Evolutionary conservation across 108 stramenopile species (phyloP).

Genomic region (Epithemia pelagica): DNA sequence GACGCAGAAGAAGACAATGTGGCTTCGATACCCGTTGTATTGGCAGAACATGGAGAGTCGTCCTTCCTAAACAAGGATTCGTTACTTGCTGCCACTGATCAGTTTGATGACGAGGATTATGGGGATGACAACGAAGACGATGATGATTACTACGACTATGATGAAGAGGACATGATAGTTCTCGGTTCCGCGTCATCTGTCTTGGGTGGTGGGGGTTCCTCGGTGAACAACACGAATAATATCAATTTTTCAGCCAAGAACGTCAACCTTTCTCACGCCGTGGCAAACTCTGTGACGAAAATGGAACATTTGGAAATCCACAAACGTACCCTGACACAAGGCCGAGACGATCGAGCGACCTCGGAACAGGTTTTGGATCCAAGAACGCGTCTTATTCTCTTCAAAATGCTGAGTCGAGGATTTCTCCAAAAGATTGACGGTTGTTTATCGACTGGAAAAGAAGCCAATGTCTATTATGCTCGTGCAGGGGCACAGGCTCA

Average conservation of each 20-base stretch:
- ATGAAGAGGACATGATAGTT: conserved; percentile 14
- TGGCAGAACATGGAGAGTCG: conserved; percentile 1
- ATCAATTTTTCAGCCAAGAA: conserved; percentile 7
- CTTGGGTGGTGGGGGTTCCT: too few relatives aligned
- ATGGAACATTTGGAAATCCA: conserved; percentile 84
- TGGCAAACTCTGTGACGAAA: conserved; percentile 78
- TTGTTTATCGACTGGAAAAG: conserved; percentile 97
- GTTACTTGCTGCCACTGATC: too few relatives aligned
- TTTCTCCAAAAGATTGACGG: conserved; percentile 91
- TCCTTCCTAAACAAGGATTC: too few relatives aligned
- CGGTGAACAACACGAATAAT: background rate
- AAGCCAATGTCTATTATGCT: conserved; percentile 99
- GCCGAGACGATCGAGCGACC: conserved; percentile 94
- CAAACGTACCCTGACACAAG: conserved; percentile 81
- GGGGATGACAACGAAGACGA: conserved; percentile 14
- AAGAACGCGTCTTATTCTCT: conserved; percentile 91
- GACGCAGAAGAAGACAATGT: conserved; percentile 34
- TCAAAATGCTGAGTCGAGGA: conserved; percentile 90
- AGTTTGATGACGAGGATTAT: background rate
- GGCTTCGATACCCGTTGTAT: conserved; percentile 3
- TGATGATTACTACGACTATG: conserved; percentile 43
- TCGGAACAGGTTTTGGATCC: conserved; percentile 95
- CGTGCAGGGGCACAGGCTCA: conserved; percentile 39
- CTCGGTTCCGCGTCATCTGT: background rate
- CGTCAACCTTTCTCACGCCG: conserved; percentile 85